Conservation (phyloP, 805 yeast genomes). For the Yamadazyma sp. region DNA sequence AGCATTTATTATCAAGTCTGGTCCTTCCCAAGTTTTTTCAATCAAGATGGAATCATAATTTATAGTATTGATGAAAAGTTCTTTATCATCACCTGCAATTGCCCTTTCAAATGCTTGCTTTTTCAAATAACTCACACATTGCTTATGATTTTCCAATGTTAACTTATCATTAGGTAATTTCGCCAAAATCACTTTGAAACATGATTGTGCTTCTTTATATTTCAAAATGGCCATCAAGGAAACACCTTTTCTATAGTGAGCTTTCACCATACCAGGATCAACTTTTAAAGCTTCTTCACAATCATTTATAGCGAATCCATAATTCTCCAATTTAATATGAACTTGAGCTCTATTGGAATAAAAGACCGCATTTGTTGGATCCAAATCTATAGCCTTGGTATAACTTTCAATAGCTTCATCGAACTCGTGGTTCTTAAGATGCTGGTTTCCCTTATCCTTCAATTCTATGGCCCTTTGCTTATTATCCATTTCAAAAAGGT, state of each 20-base stretch:
- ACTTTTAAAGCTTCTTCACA: slow-evolving; percentile 66
- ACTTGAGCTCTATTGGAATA: slow-evolving; percentile 90
- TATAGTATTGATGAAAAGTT: slow-evolving; percentile 43
- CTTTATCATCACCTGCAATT: slow-evolving; percentile 67
- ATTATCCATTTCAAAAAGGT: too few relatives aligned
- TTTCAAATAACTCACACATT: slow-evolving; percentile 63
- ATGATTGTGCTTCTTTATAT: slow-evolving; percentile 69
- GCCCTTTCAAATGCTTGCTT: slow-evolving; percentile 82
- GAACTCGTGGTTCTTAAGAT: slow-evolving; percentile 63
- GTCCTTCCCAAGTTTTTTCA: slow-evolving; percentile 62
- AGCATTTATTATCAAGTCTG: slow-evolving; percentile 41
- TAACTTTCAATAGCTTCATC: slow-evolving; percentile 67
- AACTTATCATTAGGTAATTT: slow-evolving; percentile 65
- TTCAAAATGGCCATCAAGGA: slow-evolving; percentile 74
- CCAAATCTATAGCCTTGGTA: slow-evolving; percentile 69
- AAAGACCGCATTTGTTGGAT: slow-evolving; percentile 56
- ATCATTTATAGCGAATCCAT: slow-evolving; percentile 81
- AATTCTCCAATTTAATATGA: slow-evolving; percentile 79
- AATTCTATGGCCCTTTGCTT: slow-evolving; percentile 40
- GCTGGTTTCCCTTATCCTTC: slow-evolving; percentile 72
- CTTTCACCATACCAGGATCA: slow-evolving; percentile 69
- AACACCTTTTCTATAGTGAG: slow-evolving; percentile 83
- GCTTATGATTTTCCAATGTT: slow-evolving; percentile 60
- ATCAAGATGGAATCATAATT: slow-evolving; percentile 47
- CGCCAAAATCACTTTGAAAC: slow-evolving; percentile 60